These are phyloP conservation scores for Elaeagnus macrophylla DNA, from an alignment of 306 rosid genomes.

Conservation along the genomic window DNA sequence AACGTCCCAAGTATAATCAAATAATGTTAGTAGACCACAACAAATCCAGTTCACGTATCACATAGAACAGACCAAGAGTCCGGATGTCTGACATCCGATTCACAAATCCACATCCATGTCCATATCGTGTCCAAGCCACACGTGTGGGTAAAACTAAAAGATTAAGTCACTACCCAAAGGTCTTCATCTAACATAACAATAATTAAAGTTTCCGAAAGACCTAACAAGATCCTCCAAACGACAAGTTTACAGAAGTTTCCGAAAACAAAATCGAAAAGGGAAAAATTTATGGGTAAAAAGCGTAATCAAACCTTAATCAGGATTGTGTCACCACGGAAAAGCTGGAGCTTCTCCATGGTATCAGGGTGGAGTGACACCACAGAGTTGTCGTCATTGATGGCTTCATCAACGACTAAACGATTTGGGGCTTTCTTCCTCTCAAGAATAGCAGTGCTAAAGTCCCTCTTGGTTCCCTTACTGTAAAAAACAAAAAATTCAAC, in stretches of 20 bases:
- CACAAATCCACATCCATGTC: no score
- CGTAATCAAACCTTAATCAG: constrained; percentile 31
- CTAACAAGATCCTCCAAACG: no score
- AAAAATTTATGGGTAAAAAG: background rate
- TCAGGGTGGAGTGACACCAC: constrained; percentile 52
- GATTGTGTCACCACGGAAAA: constrained; percentile 66
- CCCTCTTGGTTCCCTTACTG: constrained; percentile 44
- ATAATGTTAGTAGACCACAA: no score
- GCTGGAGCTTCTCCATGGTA: constrained; percentile 62
- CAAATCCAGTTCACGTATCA: no score
- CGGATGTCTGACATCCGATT: no score
- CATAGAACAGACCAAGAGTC: no score
- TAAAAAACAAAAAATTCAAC: background rate
- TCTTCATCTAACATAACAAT: no score
- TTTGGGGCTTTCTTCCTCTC: constrained; percentile 73
- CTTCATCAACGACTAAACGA: constrained; percentile 69
- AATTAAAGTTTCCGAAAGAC: no score
- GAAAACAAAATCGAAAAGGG: background rate
- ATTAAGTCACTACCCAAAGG: no score
- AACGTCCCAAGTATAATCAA: no score
- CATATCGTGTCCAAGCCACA: no score
- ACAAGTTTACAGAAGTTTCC: background rate
- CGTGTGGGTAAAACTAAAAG: no score
- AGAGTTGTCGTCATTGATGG: constrained; percentile 57
- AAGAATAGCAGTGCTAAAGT: constrained; percentile 59